Evolutionary conservation across 106 monocot genomes (phyloP).

Genomic region (Platanthera zijinensis): DNA sequence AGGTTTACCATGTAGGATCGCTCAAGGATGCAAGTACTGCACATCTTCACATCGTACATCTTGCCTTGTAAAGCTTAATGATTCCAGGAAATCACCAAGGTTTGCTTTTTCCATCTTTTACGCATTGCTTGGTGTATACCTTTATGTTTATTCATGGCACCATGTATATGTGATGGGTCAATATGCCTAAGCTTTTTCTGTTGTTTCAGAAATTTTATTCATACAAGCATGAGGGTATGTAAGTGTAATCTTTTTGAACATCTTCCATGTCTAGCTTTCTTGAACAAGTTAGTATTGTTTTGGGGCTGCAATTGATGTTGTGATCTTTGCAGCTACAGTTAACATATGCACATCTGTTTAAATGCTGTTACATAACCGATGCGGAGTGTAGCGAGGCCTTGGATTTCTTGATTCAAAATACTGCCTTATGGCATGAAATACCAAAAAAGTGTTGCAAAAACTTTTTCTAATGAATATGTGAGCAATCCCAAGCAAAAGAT

Average conservation of each 20-base stretch:
- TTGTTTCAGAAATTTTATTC: not conserved
- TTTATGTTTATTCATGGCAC: not conserved
- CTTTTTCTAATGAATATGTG: too few species aligned
- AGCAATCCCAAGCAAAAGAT: too few species aligned
- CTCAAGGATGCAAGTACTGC: conserved; percentile 80
- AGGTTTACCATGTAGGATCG: conserved; percentile 73
- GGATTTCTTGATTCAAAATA: too few species aligned
- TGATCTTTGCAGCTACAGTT: not conserved
- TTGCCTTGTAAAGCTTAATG: conserved; percentile 62
- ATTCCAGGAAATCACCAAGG: conserved; percentile 28
- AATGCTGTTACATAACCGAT: not conserved
- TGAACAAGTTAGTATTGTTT: not conserved
- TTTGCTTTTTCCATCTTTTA: conserved; percentile 10
- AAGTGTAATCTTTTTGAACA: not conserved
- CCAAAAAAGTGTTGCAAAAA: too few species aligned
- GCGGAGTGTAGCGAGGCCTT: not conserved
- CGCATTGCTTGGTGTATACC: not conserved
- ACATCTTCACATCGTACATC: conserved; percentile 46
- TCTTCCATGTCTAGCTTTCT: not conserved
- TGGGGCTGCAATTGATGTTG: not conserved
- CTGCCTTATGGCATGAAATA: too few species aligned
- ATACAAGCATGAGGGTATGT: not conserved
- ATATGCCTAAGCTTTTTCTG: not conserved
- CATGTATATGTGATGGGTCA: not conserved
- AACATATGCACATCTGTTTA: not conserved